Base-by-base conservation (phyloP, 1,139 yeast genomes). In the Suhomyces wounanorum region DNA sequence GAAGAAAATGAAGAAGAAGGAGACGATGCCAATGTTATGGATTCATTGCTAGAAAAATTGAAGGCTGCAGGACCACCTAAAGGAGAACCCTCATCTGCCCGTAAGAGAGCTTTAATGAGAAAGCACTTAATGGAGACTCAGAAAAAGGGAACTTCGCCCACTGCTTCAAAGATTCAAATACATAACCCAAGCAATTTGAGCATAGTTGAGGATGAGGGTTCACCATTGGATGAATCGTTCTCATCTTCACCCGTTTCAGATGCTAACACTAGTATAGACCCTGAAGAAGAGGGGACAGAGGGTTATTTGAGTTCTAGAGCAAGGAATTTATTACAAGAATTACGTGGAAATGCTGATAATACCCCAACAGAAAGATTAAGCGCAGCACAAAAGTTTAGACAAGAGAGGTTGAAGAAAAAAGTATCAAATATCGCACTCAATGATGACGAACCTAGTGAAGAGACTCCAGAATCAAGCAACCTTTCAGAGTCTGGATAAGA, bases 41-140 rank as follows among this genome's bases (percentile, higher is more conserved):
- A 87, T 66, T 80, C 87, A 30, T 73, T 87, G 42, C 72, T 87
- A 53, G 89, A 86, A 60, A 85, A 84, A 61, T 75, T 87, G 60
- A 85, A 87, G 63, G 87, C 88, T 35, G 87, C 88, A 0, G 91
- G 89, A 0, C 87, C 90, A 14, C 61, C 83, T 7, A 82, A 82
- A 57, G 85, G 89, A 3, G 95, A 89, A 62, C 85, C 95, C 0
- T 72, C 88, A 1, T 83, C 94, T 8, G 96, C 96, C 0, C 75
- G 96, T 58, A 84, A 90, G 60, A 77, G 95, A 53, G 96, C 96
- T 0, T 73, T 87, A 55, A 88, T 92, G 58, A 81, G 94, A 56
- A 84, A 78, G 58, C 84, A 83, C 50, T 61, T 85, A 44, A 51
- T 80, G 53, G 81, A 76, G 48, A 71, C 68, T 39, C 72, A 66